Conservation (phyloP, 352 stramenopile species). For the Globisporangium cederbergense region DNA sequence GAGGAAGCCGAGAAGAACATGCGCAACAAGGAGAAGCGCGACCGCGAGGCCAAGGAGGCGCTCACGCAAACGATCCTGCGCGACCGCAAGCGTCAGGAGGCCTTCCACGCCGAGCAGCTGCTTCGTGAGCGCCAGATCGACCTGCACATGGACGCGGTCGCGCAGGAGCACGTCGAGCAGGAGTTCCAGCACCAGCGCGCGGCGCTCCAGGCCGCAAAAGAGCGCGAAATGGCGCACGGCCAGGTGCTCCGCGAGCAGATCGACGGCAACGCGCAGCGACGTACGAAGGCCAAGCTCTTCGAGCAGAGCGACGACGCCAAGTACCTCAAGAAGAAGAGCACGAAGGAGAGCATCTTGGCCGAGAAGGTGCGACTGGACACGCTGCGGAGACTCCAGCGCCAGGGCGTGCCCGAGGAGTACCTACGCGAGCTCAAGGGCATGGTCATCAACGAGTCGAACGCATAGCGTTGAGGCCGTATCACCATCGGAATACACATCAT, state of each 20-base stretch:
- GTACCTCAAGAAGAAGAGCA: constrained; percentile 63
- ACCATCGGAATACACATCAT: not conserved
- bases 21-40: constrained; percentile 45
- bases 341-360: constrained; percentile 71
- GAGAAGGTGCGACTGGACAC: constrained; percentile 72
- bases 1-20: constrained; percentile 61
- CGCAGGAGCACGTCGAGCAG: constrained; percentile 36
- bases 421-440: constrained; percentile 60
- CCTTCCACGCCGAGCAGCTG: constrained; percentile 44
- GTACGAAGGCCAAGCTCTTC: constrained; percentile 58
- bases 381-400: constrained; percentile 53
- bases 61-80: constrained; percentile 47
- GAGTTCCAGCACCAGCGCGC: constrained; percentile 40
- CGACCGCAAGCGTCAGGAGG: constrained; percentile 57
- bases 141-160: constrained; percentile 39
- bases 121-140: constrained; percentile 34
- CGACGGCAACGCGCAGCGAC: constrained; percentile 45
- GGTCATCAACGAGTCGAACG: constrained; percentile 63
- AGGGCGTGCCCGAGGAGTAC: constrained; percentile 67
- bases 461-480: constrained; percentile 17
- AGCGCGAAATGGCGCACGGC: constrained; percentile 35
- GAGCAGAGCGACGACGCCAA: constrained; percentile 68
- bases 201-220: constrained; percentile 27
- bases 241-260: constrained; percentile 50
- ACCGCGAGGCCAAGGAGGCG: constrained; percentile 36